phyloP scores from a whole-genome alignment of 768 basidiomycete genomes.

The Calocera cornea region DNA sequence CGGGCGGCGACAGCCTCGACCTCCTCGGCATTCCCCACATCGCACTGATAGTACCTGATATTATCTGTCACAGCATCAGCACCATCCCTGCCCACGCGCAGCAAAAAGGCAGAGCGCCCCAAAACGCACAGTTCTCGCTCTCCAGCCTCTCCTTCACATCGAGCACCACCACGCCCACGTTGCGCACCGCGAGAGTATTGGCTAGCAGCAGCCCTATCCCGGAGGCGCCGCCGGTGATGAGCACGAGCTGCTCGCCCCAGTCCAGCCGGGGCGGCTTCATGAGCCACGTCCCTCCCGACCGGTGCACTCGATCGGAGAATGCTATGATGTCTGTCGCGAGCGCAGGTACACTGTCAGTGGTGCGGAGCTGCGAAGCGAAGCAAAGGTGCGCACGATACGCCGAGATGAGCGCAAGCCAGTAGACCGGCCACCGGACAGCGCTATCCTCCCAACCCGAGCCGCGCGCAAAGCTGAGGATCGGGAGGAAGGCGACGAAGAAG shows the following conservation, averaged over 20 bases:
- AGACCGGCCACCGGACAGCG: conserved; percentile 36
- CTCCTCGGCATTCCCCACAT: conserved; percentile 78
- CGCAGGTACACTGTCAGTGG: conserved; percentile 4
- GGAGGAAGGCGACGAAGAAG: conserved; percentile 70
- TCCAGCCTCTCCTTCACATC: conserved; percentile 60
- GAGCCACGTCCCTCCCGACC: conserved; percentile 56
- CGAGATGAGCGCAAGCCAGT: conserved; percentile 48
- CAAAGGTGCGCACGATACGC: conserved; percentile 45
- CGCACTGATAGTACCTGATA: conserved; percentile 76
- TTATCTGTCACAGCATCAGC: conserved; percentile 38
- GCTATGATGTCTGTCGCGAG: conserved; percentile 45
- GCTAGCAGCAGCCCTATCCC: conserved; percentile 82
- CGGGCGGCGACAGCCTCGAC: conserved; percentile 61
- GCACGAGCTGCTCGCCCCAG: conserved; percentile 80
- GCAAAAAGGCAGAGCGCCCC: not conserved
- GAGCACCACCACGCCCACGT: conserved; percentile 71
- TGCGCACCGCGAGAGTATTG: conserved; percentile 70
- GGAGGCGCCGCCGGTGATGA: conserved; percentile 84
- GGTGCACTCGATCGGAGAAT: conserved; percentile 59
- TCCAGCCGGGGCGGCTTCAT: conserved; percentile 49
- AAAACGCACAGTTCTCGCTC: conserved; percentile 57
- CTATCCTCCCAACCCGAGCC: conserved; percentile 39
- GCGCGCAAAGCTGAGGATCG: conserved; percentile 64
- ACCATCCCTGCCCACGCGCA: not conserved
- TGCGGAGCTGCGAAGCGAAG: conserved; percentile 7